Conservation (phyloP, 2,329 filamentous ascomycete species). For the Neonectria ditissima region DNA sequence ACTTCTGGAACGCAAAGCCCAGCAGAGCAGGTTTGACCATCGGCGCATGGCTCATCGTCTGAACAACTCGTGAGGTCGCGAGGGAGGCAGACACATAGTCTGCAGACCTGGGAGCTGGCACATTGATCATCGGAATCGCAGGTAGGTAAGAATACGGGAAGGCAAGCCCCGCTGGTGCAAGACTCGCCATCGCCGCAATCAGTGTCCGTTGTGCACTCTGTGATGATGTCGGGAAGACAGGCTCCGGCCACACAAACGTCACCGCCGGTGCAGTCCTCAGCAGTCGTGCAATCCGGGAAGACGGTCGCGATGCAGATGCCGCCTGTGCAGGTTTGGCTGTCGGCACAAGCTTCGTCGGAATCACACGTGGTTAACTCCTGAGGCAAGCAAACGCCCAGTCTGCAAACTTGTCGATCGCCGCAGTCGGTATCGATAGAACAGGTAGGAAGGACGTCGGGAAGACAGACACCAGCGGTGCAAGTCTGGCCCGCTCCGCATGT, state of each 20-base stretch:
- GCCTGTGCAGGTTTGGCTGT: conserved; percentile 9
- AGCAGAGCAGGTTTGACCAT: conserved; percentile 13
- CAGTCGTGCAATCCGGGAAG: conserved; percentile 7
- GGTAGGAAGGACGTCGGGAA: conserved; percentile 11
- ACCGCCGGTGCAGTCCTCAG: neutral
- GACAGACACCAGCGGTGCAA: conserved; percentile 19
- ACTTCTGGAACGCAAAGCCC: conserved; percentile 17
- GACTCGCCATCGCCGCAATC: neutral
- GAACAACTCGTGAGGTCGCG: conserved; percentile 13
- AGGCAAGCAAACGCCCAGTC: conserved; percentile 20
- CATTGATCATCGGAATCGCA: conserved; percentile 12
- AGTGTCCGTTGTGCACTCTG: neutral
- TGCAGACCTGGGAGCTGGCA: conserved; percentile 11
- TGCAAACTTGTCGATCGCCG: conserved; percentile 7
- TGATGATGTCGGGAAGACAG: conserved; percentile 14
- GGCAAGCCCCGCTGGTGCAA: conserved; percentile 9
- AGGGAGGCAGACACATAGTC: conserved; percentile 18
- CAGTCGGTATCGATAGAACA: conserved; percentile 21
- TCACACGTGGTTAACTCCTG: neutral
- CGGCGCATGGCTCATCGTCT: neutral
- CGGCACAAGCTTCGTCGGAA: neutral
- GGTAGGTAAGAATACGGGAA: conserved; percentile 7
- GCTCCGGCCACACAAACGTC: conserved; percentile 13
- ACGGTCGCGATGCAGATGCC: conserved; percentile 16
- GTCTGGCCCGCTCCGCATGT: conserved; percentile 11